Conservation (phyloP, 768 basidiomycete genomes). For the Suillus subaureus region DNA sequence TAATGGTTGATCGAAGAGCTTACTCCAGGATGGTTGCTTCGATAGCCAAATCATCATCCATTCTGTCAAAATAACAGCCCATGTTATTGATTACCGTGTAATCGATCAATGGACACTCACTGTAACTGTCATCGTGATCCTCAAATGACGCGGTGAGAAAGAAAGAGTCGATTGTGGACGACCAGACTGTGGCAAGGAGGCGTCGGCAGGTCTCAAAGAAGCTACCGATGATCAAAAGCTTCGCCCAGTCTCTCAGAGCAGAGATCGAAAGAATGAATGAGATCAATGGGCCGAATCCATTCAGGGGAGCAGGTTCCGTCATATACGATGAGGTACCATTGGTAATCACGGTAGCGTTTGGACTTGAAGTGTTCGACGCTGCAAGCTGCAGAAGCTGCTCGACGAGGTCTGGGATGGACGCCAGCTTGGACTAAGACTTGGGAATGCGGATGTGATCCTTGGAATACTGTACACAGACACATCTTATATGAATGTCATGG, state of each 20-base stretch:
- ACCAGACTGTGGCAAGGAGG: conserved; percentile 43
- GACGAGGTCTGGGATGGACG: conserved; percentile 31
- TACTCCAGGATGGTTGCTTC: conserved; percentile 60
- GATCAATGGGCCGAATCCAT: conserved; percentile 25
- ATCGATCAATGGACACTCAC: conserved; percentile 38
- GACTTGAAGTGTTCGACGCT: conserved; percentile 16
- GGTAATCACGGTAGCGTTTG: conserved; percentile 12
- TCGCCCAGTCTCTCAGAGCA: conserved; percentile 63
- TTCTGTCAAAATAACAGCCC: conserved; percentile 37
- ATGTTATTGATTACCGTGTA: not conserved
- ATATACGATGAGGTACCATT: conserved; percentile 15
- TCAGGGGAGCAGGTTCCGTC: conserved; percentile 18
- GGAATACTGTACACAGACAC: not conserved
- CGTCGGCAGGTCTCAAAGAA: conserved; percentile 61
- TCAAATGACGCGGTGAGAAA: conserved; percentile 66
- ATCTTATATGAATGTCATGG: conserved; percentile 14
- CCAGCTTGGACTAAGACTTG: conserved; percentile 14
- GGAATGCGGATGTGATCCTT: not conserved
- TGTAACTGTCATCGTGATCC: conserved; percentile 56
- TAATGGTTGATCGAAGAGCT: conserved; percentile 21
- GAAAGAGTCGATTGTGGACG: conserved; percentile 49
- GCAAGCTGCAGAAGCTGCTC: conserved; percentile 30
- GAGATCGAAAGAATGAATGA: conserved; percentile 52
- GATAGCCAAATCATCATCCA: conserved; percentile 78
- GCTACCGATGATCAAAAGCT: conserved; percentile 64